Base-by-base conservation (phyloP, 495 filamentous ascomycete species). In the Xylaria longipes region DNA sequence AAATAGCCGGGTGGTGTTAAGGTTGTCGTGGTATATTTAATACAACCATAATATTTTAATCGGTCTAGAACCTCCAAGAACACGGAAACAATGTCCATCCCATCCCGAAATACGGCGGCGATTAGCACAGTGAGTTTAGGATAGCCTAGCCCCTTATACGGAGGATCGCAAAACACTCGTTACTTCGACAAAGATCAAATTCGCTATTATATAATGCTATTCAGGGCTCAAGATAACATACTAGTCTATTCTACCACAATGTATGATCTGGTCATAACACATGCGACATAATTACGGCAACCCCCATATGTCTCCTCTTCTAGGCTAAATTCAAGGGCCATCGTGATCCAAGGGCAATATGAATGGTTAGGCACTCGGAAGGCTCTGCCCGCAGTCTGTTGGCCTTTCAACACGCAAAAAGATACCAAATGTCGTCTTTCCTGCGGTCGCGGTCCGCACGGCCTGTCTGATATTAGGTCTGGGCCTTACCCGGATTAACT, bases 271-370 rank as follows among this genome's bases (percentile, higher is more conserved):
- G 43, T 33, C 43, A 22, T 46, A 25, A 33, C 2, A 65, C 43
- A 20, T 22, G 25, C 63, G 4, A 52, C 43, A 37, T 48, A n/a
- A 52, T 37, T 25, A 50, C 48, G 8, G 64, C 64, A 11, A n/a
- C 35, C 43, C 48, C 46, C 48, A 67, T 60, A 3, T n/a, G 35
- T 52, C 29, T 37, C 33, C 35, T 41, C 22, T 46, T 60, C 75
- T 76, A 78, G 76, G 74, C 76, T 78, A 76, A 76, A 78, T 76
- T 54, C 65, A 63, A 61, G 56, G 31, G 57, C 33, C 7, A 31
- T 46, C 52, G 64, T 54, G 11, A 60, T 64, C 70, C 54, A 68
- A 33, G 64, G 64, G 35, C 66, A 73, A 74, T 78, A 72, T 78
- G 60, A 63, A 45, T 35, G 41, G 72, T 61, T 31, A 52, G 50